Evolutionary conservation across 2,329 filamentous ascomycete species (phyloP), one percentile per base, ranked within the genome.

Genomic region (Colletotrichum spaethianum): DNA sequence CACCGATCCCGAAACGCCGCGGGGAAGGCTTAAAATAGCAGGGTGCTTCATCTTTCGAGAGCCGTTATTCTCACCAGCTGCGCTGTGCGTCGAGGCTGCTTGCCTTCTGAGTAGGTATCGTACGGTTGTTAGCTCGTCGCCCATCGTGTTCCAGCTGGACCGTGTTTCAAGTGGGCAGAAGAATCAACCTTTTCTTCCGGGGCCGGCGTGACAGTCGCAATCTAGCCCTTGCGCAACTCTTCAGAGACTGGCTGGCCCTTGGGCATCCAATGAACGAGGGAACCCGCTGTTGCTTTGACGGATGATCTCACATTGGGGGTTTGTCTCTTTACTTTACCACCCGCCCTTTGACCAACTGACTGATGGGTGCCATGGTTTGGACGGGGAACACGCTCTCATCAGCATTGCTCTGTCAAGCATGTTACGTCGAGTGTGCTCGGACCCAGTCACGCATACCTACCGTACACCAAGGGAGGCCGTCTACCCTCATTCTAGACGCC

Each of bases 1-100:
- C 48, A 70, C 50, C 63, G 40, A 56, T 20, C n/a, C 48, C 68
- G 63, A 67, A 67, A 70, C 55, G 63, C 23, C 56, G 55, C 38
- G 63, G 53, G 63, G 46, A 61, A 28, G 31, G 55, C 44, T 67
- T 67, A 61, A 67, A 61, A 36, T 67, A 69, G 60, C 46, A 28
- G 23, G 50, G 40, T 14, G 26, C 8, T n/a, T 33, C 16, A 18
- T n/a, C 20, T 46, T 46, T 8, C 11, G 23, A 8, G 20, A 6
- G n/a, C 44, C n/a, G 44, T 26, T 26, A 4, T 6, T 48, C 8
- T 23, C 44, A 48, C 14, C 44, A 48, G 44, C 23, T 23, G 7
- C n/a, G 44, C 14, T 12, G 9, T n/a, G 44, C n/a, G 44, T 46
- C 4, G 44, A 26, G n/a, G 5, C 44, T 26, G n/a, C 20, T 44